phyloP scores from a whole-genome alignment of 1,284 basidiomycete species.

The Cerioporus squamosus region DNA sequence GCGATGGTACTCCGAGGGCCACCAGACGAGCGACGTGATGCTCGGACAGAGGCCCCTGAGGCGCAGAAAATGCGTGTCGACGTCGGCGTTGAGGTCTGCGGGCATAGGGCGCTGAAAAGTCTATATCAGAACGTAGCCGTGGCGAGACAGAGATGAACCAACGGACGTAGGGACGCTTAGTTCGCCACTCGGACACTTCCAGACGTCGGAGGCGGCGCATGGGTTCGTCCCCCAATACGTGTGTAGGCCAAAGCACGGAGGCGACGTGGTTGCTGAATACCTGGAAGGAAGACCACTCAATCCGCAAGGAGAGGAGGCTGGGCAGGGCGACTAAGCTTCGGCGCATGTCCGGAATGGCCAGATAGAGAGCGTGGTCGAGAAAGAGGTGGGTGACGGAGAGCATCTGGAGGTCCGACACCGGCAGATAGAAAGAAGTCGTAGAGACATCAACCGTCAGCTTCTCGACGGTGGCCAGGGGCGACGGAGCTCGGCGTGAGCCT shows the following conservation, averaged over 20 bases:
- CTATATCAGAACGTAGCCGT: too few species aligned
- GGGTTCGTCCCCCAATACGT: background rate
- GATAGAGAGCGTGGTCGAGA: background rate
- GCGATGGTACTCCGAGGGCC: background rate
- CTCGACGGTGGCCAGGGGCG: background rate
- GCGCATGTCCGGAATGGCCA: background rate
- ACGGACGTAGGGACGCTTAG: background rate
- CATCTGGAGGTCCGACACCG: background rate
- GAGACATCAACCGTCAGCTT: background rate
- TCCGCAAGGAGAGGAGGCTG: too few species aligned
- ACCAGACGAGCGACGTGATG: background rate
- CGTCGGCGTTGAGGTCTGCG: too few species aligned
- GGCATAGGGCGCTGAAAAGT: too few species aligned
- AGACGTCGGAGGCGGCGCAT: background rate
- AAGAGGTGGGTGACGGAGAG: background rate
- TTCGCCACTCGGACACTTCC: background rate
- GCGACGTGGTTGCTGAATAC: background rate
- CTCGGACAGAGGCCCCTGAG: background rate
- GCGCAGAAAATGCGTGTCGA: too few species aligned
- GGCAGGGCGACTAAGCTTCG: background rate
- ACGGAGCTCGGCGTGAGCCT: background rate
- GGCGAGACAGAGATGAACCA: background rate
- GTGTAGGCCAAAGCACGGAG: background rate
- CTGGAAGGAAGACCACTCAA: too few species aligned
- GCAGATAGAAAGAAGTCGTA: background rate